phyloP scores from a whole-genome alignment of 1,139 yeast genomes.

The Kodamaea plutei region DNA sequence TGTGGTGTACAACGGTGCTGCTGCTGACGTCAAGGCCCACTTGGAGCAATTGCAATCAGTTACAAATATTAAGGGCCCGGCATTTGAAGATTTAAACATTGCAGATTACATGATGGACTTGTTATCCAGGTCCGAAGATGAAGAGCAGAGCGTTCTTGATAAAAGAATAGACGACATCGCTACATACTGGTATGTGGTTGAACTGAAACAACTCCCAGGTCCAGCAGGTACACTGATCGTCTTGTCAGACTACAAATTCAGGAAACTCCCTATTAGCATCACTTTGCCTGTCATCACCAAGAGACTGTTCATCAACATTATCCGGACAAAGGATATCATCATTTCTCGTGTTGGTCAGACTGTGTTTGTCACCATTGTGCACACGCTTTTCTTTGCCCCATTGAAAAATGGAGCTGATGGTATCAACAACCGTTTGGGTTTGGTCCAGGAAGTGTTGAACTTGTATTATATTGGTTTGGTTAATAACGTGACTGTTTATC shows the following conservation, averaged over 20 bases:
- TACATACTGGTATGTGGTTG: neutral
- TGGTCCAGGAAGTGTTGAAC: slow-evolving; percentile 69
- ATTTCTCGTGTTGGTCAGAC: slow-evolving; percentile 68
- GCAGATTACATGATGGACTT: slow-evolving; percentile 1
- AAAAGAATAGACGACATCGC: neutral
- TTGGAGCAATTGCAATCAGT: slow-evolving; percentile 12
- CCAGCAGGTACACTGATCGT: slow-evolving; percentile 1
- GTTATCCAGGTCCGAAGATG: neutral
- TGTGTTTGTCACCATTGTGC: slow-evolving; percentile 58
- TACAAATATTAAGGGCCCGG: slow-evolving; percentile 7
- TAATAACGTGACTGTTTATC: slow-evolving; percentile 71
- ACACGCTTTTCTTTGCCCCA: slow-evolving; percentile 71
- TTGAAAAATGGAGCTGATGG: slow-evolving; percentile 56
- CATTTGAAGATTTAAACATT: slow-evolving; percentile 1
- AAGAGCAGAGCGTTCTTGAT: neutral
- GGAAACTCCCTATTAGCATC: slow-evolving; percentile 3
- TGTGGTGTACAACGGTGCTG: slow-evolving; percentile 59
- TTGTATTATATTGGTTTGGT: slow-evolving; percentile 77
- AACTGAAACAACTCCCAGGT: neutral
- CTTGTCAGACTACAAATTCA: slow-evolving; percentile 1
- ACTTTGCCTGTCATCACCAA: slow-evolving; percentile 24
- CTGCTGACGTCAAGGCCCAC: slow-evolving; percentile 42
- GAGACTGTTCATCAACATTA: slow-evolving; percentile 44
- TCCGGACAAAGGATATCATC: slow-evolving; percentile 58
- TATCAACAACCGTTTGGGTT: slow-evolving; percentile 62